Evolutionary conservation across 2,329 filamentous ascomycete genomes (phyloP), one percentile per base, ranked within the genome.

Genomic region (Aspergillus chevalieri): DNA sequence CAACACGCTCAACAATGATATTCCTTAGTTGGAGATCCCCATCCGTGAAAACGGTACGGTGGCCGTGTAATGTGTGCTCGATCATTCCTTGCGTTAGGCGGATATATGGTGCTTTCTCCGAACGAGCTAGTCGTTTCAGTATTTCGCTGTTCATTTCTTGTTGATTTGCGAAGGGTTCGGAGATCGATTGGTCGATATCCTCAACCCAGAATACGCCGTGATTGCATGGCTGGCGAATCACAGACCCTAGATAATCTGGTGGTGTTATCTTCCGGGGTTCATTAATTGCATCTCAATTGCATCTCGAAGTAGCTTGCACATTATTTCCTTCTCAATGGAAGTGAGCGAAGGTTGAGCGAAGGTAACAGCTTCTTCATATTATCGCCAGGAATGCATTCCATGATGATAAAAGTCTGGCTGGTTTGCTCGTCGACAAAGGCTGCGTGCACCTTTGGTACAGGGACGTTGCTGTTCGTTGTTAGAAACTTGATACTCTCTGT

Each of bases 401-500:
- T 57, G 36, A 56, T 48, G 19, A 54, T 52, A 15, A 54, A 57
- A 43, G 47, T 51, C 44, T 52, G 51, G n/a, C 50, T 33, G 36
- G 49, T 56, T 22, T 56, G 42, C 19, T 44, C 46, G 10, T 56
- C 51, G 30, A 48, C 17, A 30, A 54, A 52, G 7, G 49, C 36
- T 42, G 43, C 50, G 15, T 55, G 21, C 43, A 53, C 52, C 41
- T 46, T 50, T 38, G 47, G 50, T 6, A 56, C 48, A 19, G 44
- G 44, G 42, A 54, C 46, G 22, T 55, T 52, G 41, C 51, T 53
- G 30, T 55, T 57, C 9, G 49, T 22, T 19, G 50, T 48, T 12
- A 57, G 43, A 26, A 57, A 57, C 38, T 44, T 50, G 49, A 58
- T 57, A 44, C 56, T 58, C 33, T 60, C 54, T 34, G 54, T 54